Conservation (phyloP, 306 rosid species). For the Dryas octopetala region DNA sequence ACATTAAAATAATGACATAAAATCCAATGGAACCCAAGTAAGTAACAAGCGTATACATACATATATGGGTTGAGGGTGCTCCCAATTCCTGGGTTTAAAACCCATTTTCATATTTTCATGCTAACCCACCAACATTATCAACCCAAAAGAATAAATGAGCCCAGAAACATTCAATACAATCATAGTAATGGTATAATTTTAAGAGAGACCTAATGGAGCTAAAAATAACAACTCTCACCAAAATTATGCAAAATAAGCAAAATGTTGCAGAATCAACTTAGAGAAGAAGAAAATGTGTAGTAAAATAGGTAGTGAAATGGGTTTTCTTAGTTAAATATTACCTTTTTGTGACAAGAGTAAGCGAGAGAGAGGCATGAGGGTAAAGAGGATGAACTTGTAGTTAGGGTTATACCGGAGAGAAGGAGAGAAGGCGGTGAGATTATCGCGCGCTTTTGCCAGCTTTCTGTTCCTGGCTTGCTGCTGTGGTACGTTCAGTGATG, state of each 20-base stretch:
- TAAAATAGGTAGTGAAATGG: background rate
- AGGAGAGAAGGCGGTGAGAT: background rate
- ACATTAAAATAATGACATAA: background rate
- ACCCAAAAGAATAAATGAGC: background rate
- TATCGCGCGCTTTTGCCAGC: background rate
- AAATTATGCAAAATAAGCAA: background rate
- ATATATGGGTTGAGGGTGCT: background rate
- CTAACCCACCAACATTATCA: background rate
- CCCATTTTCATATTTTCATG: background rate
- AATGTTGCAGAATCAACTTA: background rate
- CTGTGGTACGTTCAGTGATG: slow-evolving; percentile 3
- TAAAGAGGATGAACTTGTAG: background rate
- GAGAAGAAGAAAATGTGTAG: background rate
- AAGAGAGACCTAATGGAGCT: background rate
- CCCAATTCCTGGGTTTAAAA: background rate
- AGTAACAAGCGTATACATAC: background rate
- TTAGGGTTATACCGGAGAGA: slow-evolving; percentile 8
- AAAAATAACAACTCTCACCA: background rate
- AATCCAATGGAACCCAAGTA: background rate
- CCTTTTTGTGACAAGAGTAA: background rate
- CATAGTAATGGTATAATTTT: background rate
- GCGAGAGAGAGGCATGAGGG: background rate
- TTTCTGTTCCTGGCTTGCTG: background rate
- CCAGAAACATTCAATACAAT: background rate
- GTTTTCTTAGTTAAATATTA: background rate